Evolutionary conservation across 352 stramenopile species (phyloP), one percentile per base, ranked within the genome.

Genomic region (Globisporangium alternatum): DNA sequence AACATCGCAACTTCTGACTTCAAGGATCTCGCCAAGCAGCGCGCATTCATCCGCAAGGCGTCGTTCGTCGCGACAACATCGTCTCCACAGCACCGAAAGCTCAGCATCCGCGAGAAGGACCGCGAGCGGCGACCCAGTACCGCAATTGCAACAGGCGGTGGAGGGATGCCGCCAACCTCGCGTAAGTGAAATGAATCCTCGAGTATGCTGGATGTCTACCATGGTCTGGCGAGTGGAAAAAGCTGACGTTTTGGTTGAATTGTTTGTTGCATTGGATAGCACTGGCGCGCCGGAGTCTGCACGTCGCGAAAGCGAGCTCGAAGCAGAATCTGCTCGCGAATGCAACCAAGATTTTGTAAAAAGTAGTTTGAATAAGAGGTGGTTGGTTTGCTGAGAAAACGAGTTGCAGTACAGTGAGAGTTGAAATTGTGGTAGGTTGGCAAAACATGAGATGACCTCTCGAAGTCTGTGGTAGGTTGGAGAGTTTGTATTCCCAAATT

Each of bases 41-140:
- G 81, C 9, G 81, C 81, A 13, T 88, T 88, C 57, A 74, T 85
- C 41, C 68, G 75, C 43, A 89, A 88, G 35, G 64, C 69, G 2
- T 80, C 76, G 41, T 49, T 75, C 13, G 58, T 71, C 21, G 57
- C 52, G 12, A 67, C 60, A 1, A 49, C 71, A n/a, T 8, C 54
- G 5, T 69, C 67, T 0, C 53, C 70, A 10, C n/a, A 49, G 64
- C 3, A 77, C 5, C 41, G 71, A 54, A 80, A 74, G 25, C 19
- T 57, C 31, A 60, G 35, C 37, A 31, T 60, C 7, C 55, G 54
- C 13, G 62, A 64, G 19, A 70, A 43, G 53, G 28, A 69, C n/a
- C 58, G 43, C 6, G 51, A 64, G 39, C 58, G 41, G 33, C 30
- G 17, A 3, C 56, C 58, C 19, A 21, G 25, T 7, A 58, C 56